These are phyloP conservation scores for Annulohypoxylon moriforme DNA, from an alignment of 495 filamentous ascomycete genomes.

Conservation along the genomic window DNA sequence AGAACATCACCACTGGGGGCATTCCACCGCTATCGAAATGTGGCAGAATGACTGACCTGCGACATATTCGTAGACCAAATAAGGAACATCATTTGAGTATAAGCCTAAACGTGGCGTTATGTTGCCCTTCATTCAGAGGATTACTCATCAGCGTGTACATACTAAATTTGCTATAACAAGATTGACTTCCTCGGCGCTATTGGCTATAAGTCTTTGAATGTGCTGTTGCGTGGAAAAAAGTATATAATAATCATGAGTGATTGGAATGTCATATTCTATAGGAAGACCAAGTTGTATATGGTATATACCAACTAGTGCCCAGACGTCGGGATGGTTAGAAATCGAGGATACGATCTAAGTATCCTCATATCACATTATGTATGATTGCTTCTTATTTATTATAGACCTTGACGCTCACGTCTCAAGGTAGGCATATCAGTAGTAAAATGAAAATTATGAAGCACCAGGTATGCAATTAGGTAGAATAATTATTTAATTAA, in stretches of 20 bases:
- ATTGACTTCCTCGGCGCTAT: neutral
- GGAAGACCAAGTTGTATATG: neutral
- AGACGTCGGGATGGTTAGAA: neutral
- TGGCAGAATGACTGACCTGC: neutral
- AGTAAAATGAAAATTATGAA: no score
- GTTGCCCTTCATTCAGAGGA: neutral
- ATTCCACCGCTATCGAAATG: slow-evolving; percentile 1
- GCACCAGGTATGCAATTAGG: neutral
- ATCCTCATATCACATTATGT: neutral
- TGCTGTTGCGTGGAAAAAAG: neutral
- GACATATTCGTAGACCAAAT: slow-evolving; percentile 17
- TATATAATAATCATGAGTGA: neutral
- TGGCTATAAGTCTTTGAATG: neutral
- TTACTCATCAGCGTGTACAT: neutral
- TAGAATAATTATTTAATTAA: neutral
- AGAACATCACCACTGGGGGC: slow-evolving; percentile 1
- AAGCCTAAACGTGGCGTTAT: neutral
- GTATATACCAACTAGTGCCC: neutral
- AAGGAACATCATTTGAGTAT: slow-evolving; percentile 1
- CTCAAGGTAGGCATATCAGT: no score
- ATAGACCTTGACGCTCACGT: no score
- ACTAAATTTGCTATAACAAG: neutral
- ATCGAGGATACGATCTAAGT: neutral
- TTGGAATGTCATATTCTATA: neutral
- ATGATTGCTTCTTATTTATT: neutral